These are phyloP conservation scores for Populus pruinosa DNA, from an alignment of 345 rosid genomes.

Conservation along the genomic window DNA sequence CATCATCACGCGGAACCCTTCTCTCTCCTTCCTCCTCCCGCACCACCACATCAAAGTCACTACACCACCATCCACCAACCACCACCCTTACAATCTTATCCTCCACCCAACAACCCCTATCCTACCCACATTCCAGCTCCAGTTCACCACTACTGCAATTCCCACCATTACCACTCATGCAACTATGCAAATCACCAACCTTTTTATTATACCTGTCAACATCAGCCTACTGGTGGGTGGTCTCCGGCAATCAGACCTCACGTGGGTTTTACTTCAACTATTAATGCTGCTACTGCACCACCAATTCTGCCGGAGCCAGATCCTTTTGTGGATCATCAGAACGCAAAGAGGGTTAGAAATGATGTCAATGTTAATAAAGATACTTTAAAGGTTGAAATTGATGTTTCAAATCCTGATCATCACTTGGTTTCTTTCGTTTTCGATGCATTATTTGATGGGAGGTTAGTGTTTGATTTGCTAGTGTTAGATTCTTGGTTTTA, in stretches of 20 bases:
- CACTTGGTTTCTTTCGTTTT: conserved; percentile 81
- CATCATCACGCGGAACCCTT: conserved; percentile 15
- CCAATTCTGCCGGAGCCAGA: conserved; percentile 44
- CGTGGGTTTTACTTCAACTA: conserved; percentile 19
- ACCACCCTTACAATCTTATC: conserved; percentile 22
- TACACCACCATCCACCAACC: conserved; percentile 23
- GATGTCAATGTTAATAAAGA: conserved; percentile 88
- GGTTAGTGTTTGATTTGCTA: conserved; percentile 35
- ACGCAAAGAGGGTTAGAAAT: conserved; percentile 82
- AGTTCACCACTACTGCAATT: conserved; percentile 30
- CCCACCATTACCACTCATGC: conserved; percentile 32
- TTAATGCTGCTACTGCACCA: background rate
- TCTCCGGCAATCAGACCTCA: conserved; percentile 34
- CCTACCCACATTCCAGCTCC: conserved; percentile 37
- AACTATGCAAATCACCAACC: conserved; percentile 47
- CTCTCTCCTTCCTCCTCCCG: conserved; percentile 37
- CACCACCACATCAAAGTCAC: conserved; percentile 32
- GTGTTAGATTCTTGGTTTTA: background rate
- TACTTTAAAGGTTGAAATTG: conserved; percentile 60
- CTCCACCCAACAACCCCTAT: conserved; percentile 32
- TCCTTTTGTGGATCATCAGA: conserved; percentile 80
- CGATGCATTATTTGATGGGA: conserved; percentile 83
- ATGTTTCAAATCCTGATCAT: conserved; percentile 62
- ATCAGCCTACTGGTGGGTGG: conserved; percentile 38
- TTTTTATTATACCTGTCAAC: conserved; percentile 41